phyloP scores from a whole-genome alignment of 495 filamentous ascomycete species.

The Pseudoneurospora amorphoporcata region DNA sequence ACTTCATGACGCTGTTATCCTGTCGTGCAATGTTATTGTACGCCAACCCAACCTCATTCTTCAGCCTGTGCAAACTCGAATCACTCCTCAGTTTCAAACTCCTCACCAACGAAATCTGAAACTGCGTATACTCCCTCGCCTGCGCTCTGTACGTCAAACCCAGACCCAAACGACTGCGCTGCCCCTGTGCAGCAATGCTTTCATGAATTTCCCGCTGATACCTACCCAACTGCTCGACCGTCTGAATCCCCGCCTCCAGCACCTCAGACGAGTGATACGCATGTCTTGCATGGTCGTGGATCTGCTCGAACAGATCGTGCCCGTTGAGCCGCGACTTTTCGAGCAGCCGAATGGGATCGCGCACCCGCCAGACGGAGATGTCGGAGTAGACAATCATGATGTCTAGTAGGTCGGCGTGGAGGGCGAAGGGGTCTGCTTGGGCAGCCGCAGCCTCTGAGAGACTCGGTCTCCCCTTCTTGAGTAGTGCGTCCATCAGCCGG shows the following conservation, averaged over 20 bases:
- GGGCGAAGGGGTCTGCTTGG: constrained; percentile 8
- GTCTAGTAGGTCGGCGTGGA: constrained; percentile 15
- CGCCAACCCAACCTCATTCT: constrained; percentile 13
- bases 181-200: not conserved
- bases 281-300: constrained; percentile 15
- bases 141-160: constrained; percentile 9
- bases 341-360: constrained; percentile 12
- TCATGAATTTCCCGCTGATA: constrained; percentile 4
- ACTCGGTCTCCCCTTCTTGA: constrained; percentile 2
- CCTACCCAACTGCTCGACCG: constrained; percentile 5
- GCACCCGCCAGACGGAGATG: constrained; percentile 14
- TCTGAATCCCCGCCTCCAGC: constrained; percentile 10
- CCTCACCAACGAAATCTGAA: constrained; percentile 12
- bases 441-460: not conserved
- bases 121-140: constrained; percentile 10
- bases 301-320: constrained; percentile 1
- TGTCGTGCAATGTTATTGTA: constrained; percentile 16
- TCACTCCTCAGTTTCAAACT: constrained; percentile 13
- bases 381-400: constrained; percentile 10
- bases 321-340: constrained; percentile 8
- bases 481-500: not conserved
- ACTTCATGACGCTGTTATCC: constrained; percentile 35
- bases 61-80: constrained; percentile 10
- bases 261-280: constrained; percentile 13
- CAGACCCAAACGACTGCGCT: not conserved